Percentiles rank a stretch among this genome's conserved stretches.
These are phyloP conservation scores for Reticulascus tulasneorum DNA, from an alignment of 2,329 filamentous ascomycete species.

Conservation along the genomic window DNA sequence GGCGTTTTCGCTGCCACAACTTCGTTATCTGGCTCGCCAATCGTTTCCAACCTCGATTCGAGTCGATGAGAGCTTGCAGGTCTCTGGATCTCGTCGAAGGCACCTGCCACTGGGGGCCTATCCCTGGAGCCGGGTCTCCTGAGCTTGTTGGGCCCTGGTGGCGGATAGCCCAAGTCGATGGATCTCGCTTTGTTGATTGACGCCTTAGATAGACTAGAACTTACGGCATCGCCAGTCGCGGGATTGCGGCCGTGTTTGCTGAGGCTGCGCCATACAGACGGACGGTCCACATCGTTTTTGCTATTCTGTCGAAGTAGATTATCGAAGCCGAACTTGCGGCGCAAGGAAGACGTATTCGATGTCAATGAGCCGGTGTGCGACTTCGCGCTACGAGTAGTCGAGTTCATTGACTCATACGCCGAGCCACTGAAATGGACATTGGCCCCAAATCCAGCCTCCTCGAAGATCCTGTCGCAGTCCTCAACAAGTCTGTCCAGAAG, in stretches of 20 bases:
- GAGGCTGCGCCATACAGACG: slow-evolving; percentile 80
- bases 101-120: slow-evolving; percentile 56
- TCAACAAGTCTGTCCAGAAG: slow-evolving; percentile 84
- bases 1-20: slow-evolving; percentile 33
- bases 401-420: slow-evolving; percentile 56
- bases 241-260: slow-evolving; percentile 71
- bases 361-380: slow-evolving; percentile 70
- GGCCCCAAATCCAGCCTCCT: slow-evolving; percentile 45
- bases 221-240: slow-evolving; percentile 53
- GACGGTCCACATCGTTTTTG: slow-evolving; percentile 65
- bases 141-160: slow-evolving; percentile 42
- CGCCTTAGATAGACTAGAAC: slow-evolving; percentile 62
- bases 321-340: slow-evolving; percentile 79
- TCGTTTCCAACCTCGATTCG: slow-evolving; percentile 54
- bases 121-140: slow-evolving; percentile 55
- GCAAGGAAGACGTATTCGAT: slow-evolving; percentile 82
- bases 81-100: slow-evolving; percentile 56
- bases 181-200: slow-evolving; percentile 67
- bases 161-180: slow-evolving; percentile 61
- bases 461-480: slow-evolving; percentile 85
- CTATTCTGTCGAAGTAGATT: slow-evolving; percentile 73
- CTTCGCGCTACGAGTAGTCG: slow-evolving; percentile 52
- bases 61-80: slow-evolving; percentile 55
- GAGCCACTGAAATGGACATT: slow-evolving; percentile 18
- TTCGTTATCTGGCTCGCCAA: slow-evolving; percentile 52